A percentile compares a stretch with the other conserved stretches of the same genome.
Evolutionary conservation across 495 filamentous ascomycete species (phyloP).

Genomic region (Penicillium bialowiezense): DNA sequence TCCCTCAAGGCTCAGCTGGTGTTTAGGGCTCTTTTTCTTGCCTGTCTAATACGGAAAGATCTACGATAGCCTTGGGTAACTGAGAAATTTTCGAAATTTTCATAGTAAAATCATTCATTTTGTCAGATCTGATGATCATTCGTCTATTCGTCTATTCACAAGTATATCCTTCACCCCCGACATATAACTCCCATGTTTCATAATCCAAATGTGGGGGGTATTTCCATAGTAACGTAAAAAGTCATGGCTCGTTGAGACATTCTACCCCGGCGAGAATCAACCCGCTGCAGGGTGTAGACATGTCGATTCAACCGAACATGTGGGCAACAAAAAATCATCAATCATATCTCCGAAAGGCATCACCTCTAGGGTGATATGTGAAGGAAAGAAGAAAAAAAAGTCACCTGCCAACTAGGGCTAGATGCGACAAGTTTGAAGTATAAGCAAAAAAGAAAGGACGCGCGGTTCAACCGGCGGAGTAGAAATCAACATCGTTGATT

Average conservation of each 20-base stretch:
- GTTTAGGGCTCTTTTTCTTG: too few relatives aligned
- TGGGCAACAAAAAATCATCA: constrained; percentile 12
- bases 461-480: constrained; percentile 29
- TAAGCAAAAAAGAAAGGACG: constrained; percentile 17
- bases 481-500: constrained; percentile 1
- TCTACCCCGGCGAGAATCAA: constrained; percentile 21
- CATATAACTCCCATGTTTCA: constrained; percentile 8
- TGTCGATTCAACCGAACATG: constrained; percentile 36
- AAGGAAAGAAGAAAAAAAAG: constrained; percentile 11
- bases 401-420: constrained; percentile 13
- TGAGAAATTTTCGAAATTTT: too few relatives aligned
- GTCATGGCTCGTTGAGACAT: constrained; percentile 30
- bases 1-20: too few relatives aligned
- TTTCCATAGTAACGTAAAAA: constrained; percentile 18
- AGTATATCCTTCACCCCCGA: constrained; percentile 17
- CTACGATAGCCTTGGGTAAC: too few relatives aligned
- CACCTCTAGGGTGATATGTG: constrained; percentile 18
- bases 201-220: constrained; percentile 18
- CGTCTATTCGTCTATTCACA: constrained; percentile 17
- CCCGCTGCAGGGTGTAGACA: constrained; percentile 12
- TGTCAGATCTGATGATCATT: constrained; percentile 5
- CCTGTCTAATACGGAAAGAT: too few relatives aligned
- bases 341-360: constrained; percentile 12
- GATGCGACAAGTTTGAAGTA: constrained; percentile 11
- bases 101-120: constrained; percentile 1